Conservation (phyloP, 2,329 filamentous ascomycete species). For the Exophiala dermatitidis region DNA sequence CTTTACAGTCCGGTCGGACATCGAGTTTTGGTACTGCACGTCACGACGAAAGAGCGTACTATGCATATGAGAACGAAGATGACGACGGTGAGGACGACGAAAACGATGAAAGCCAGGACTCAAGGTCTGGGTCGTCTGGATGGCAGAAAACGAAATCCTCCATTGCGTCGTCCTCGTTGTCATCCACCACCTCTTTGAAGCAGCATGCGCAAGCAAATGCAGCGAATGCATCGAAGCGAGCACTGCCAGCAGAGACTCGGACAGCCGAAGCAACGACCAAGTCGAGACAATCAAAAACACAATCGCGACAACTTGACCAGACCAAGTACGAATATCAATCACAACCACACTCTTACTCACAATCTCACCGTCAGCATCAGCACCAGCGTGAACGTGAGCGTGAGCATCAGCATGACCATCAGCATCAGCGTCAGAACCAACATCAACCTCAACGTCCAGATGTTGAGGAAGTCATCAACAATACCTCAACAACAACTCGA, state of each 20-base stretch:
- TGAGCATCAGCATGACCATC: neutral
- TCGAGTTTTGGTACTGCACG: too few species aligned
- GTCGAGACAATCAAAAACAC: too few species aligned
- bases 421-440: neutral
- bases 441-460: neutral
- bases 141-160: constrained; percentile 16
- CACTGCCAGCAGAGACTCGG: too few species aligned
- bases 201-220: too few species aligned
- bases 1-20: neutral
- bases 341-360: neutral
- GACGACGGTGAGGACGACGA: neutral
- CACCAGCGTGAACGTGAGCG: neutral
- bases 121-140: neutral
- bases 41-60: too few species aligned
- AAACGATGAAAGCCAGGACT: neutral
- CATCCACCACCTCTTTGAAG: too few species aligned
- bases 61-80: neutral
- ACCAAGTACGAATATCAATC: neutral
- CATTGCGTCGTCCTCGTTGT: constrained; percentile 5
- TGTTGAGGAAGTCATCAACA: too few species aligned
- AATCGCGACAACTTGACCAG: neutral
- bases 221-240: too few species aligned
- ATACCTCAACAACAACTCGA: too few species aligned
- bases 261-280: too few species aligned
- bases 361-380: too few species aligned